phyloP scores from a whole-genome alignment of 345 rosid genomes.

The Arabis hirsuta region DNA sequence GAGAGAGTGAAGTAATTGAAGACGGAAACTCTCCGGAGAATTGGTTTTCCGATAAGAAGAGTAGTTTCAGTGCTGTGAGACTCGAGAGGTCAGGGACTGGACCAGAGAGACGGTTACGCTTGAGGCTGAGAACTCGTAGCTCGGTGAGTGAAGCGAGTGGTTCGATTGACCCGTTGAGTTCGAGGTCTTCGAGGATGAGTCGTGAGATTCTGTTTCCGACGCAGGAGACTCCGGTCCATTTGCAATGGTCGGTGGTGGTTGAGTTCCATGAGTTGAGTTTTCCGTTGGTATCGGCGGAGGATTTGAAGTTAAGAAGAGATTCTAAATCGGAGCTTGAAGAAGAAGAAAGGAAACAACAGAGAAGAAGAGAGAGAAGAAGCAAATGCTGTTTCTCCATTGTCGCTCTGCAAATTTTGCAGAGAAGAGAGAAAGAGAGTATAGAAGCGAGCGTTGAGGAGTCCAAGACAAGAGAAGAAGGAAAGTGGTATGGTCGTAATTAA shows the following conservation, averaged over 20 bases:
- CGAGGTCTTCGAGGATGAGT: constrained; percentile 69
- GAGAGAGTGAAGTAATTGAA: constrained; percentile 51
- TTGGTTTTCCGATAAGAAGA: constrained; percentile 71
- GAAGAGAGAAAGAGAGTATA: constrained; percentile 14
- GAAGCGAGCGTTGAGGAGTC: constrained; percentile 28
- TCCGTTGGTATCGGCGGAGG: constrained; percentile 57
- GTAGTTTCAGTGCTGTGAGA: constrained; percentile 72
- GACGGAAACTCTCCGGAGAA: constrained; percentile 72
- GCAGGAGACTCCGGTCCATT: constrained; percentile 79
- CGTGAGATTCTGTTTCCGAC: constrained; percentile 61
- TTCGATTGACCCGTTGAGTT: constrained; percentile 60
- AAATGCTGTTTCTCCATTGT: constrained; percentile 53
- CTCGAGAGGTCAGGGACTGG: constrained; percentile 65
- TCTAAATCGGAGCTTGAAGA: constrained; percentile 57
- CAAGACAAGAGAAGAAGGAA: constrained; percentile 1
- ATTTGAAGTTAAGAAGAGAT: constrained; percentile 59
- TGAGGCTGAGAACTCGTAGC: constrained; percentile 83
- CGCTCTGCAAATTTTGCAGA: constrained; percentile 33
- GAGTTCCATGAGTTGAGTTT: constrained; percentile 69
- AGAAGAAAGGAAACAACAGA: constrained; percentile 32
- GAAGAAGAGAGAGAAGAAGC: constrained; percentile 22
- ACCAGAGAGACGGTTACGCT: constrained; percentile 67
- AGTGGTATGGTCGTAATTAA: constrained; percentile 41
- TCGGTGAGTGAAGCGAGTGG: constrained; percentile 60
- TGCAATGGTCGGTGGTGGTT: constrained; percentile 54